A percentile compares a stretch with the other conserved stretches of the same genome.
Evolutionary conservation across 2,329 filamentous ascomycete genomes (phyloP).

Genomic region (Venturia aucupariae): DNA sequence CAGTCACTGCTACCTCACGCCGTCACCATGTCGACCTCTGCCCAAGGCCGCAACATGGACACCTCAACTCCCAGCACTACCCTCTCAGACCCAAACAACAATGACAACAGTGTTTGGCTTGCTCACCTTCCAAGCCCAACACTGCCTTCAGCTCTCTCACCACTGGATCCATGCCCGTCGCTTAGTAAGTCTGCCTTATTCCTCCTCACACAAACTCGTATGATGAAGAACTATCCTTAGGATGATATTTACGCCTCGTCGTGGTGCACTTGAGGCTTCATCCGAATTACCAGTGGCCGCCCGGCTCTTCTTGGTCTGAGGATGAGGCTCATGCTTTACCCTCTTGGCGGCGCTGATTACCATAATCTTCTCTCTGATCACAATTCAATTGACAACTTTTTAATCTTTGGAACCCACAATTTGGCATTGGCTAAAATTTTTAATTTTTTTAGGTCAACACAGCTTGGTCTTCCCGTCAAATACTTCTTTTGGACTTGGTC

Average conservation of each 20-base stretch:
- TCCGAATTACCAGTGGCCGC: not conserved
- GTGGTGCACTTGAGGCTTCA: not conserved
- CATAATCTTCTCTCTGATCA: slow-evolving; percentile 5
- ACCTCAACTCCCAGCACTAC: too few relatives aligned
- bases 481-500: not conserved
- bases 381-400: not conserved
- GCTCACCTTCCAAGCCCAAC: not conserved
- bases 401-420: not conserved
- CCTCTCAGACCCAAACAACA: not conserved
- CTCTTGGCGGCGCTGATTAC: not conserved
- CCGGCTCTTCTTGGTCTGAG: not conserved
- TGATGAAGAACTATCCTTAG: slow-evolving; percentile 5
- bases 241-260: not conserved
- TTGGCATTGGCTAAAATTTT: not conserved
- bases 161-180: not conserved
- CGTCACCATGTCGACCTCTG: not conserved
- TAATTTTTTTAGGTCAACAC: not conserved
- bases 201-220: not conserved
- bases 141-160: not conserved
- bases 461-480: not conserved
- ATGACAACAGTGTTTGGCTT: not conserved
- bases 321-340: not conserved
- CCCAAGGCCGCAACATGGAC: not conserved
- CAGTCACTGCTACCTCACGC: too few relatives aligned
- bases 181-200: not conserved